Conservation (phyloP, 1,284 basidiomycete species). For the Irpex rosettiformis region DNA sequence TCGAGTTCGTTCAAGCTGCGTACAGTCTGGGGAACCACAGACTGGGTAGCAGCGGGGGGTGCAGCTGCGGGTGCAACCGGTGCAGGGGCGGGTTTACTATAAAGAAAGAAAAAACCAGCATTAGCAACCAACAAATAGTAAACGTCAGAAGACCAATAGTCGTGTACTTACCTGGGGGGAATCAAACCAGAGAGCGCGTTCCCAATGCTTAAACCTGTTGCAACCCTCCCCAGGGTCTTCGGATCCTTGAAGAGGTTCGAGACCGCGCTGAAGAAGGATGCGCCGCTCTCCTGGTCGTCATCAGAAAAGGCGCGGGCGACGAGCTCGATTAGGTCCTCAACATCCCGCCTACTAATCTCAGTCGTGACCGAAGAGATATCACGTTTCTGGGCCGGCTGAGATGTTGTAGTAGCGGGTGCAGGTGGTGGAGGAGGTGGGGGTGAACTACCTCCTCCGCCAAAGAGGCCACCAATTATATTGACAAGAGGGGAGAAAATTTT, state of each 20-base stretch:
- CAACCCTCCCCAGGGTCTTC: background rate
- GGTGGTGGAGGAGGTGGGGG: background rate
- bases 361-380: background rate
- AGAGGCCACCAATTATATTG: background rate
- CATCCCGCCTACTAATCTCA: background rate
- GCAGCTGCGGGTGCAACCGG: background rate
- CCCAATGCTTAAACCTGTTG: no score
- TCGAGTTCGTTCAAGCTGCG: background rate
- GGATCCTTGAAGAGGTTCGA: background rate
- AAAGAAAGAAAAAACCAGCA: no score
- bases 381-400: background rate
- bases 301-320: background rate
- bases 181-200: no score
- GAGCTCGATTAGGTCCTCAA: background rate
- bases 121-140: no score
- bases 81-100: no score
- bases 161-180: no score
- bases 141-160: no score
- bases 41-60: background rate
- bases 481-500: no score
- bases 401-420: background rate
- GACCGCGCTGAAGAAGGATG: background rate
- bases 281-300: background rate
- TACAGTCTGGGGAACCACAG: background rate
- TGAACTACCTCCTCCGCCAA: background rate